Evolutionary conservation across 192 early-diverging fungal species (phyloP).

Genomic region (Umbelopsis sp.): DNA sequence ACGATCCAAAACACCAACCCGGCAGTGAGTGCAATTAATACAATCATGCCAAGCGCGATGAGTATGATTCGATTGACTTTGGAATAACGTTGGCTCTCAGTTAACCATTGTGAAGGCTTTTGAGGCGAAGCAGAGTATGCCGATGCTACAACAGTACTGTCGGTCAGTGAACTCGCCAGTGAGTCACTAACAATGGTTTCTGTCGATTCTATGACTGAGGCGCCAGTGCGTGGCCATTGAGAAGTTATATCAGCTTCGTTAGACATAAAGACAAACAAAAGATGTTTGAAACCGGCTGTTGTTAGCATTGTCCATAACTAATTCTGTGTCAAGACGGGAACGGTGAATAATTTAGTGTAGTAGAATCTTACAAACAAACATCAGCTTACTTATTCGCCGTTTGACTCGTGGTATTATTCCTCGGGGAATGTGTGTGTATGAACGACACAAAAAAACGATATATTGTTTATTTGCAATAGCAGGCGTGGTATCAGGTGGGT

Average conservation of each 20-base stretch:
- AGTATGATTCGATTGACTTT: not conserved
- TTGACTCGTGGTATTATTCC: not conserved
- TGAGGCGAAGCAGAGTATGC: not conserved
- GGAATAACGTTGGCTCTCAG: not conserved
- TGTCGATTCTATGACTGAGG: not conserved
- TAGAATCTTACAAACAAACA: not conserved
- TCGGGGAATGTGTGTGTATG: not conserved
- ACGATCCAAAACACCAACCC: constrained; percentile 7
- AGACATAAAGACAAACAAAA: not conserved
- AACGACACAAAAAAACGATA: too few species aligned
- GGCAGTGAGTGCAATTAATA: not conserved
- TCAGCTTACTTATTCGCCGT: not conserved
- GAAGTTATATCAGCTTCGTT: not conserved
- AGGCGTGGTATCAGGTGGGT: too few species aligned
- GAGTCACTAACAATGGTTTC: constrained; percentile 5
- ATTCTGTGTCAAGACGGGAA: not conserved
- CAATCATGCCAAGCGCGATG: not conserved
- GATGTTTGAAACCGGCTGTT: not conserved
- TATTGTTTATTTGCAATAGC: too few species aligned
- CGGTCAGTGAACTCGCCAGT: not conserved
- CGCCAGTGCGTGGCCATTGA: not conserved
- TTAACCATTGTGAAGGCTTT: constrained; percentile 2
- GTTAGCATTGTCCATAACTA: too few species aligned
- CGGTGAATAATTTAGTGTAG: not conserved
- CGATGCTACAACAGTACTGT: not conserved